Base-by-base conservation (phyloP, 192 early-diverging fungal species). In the Backusella sp. region DNA sequence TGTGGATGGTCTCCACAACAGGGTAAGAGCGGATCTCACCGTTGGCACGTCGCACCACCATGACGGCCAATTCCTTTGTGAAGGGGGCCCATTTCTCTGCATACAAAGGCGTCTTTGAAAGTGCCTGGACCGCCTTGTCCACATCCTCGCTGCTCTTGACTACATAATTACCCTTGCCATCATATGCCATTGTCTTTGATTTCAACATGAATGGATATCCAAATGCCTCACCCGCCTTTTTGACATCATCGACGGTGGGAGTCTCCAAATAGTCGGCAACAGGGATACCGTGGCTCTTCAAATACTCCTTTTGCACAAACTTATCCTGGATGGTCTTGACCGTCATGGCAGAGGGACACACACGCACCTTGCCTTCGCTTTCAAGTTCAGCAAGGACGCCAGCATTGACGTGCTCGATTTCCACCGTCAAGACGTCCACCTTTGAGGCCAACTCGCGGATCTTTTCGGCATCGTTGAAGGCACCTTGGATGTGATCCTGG, bases 201-300 rank as follows among this genome's bases (percentile, higher is more conserved):
- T 99, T 99, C 42, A 99, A 88, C 93, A 99, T 97, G 72, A 98
- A 87, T 9, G 98, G 98, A 72, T 90, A 99, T 8, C 97, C 96
- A 82, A 92, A 96, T 68, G 82, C 84, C 35, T 85, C 52, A 23
- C 89, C 92, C 4, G 90, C 89, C 2, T 74, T 84, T 44, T 80
- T 83, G 65, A 89, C 85, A 68, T 84, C 84, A 6, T 78, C 83
- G 39, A 86, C 87, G 65, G 87, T 84, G 1, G 89, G 83, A 5
- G 90, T 84, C 52, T 94, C 91, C 36, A 84, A 35, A 70, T 85
- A 95, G 17, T 89, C 90, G 23, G 93, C 86, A 12, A 98, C 85
- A 8, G 94, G 90, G 70, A 97, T 87, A 17, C 86, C 83, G 77
- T 89, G 81, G 37, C 84, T 76, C 8, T 86, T 78, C 44, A 99